Base-by-base conservation (phyloP, 305 asterid species). In the Solanum hybrid region DNA sequence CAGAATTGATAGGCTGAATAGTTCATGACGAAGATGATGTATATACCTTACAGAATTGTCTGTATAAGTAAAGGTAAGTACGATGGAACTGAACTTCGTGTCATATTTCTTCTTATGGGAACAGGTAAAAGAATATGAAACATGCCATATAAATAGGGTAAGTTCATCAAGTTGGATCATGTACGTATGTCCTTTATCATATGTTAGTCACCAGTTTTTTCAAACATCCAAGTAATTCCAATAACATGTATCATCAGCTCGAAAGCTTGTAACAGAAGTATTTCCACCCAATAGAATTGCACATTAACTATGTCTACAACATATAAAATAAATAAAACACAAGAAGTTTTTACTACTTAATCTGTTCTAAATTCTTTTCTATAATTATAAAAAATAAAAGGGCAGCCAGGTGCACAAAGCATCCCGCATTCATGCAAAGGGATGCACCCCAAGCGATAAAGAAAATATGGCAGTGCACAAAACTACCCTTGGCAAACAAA, bases 1-100 rank as follows among this genome's bases (percentile, higher is more conserved):
- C 95, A 93, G 89, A 93, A 94, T 56, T 95, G 78, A 91, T 85
- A 27, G 69, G 38, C 72, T 38, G 22, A 87, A 69, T 27, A 87
- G 29, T 35, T 15, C 51, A 37, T 69, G 89, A 19, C 15, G 8
- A 37, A 72, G 29, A 84, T 1, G 12, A 11, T 29, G 87, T 51
- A 34, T 84, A 51, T 51, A 84, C 73, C 64, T 79, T n/a, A 24
- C 0, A 2, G 8, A 79, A 13, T 2, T 24, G 14, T 37, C 64
- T 37, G 51, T 35, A 22, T 19, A 78, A 35, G 51, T 22, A 36
- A 22, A 78, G 82, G 51, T 40, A 26, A 81, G 19, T 27, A 3
- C 13, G n/a, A 27, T 8, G 72, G 72, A 45, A 0, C 17, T 26
- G 40, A 84, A 45, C 29, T 81, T 81, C 12, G 0, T 15, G 37